phyloP scores from a whole-genome alignment of 345 rosid species.

The Populus simonii region DNA sequence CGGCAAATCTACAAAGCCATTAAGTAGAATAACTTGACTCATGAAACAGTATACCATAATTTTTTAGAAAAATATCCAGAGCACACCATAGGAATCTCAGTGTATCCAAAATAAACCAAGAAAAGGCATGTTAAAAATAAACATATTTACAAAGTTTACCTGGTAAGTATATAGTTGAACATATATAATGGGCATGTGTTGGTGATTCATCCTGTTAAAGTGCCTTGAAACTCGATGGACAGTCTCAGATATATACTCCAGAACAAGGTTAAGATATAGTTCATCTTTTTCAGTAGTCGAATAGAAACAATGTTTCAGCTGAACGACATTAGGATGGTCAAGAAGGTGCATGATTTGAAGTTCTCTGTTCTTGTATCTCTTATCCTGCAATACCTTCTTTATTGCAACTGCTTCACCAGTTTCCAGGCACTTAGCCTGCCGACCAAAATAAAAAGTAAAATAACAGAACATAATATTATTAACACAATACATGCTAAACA shows the following conservation, averaged over 20 bases:
- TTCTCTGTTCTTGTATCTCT: slow-evolving; percentile 96
- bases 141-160: slow-evolving; percentile 33
- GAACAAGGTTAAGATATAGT: slow-evolving; percentile 88
- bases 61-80: background rate
- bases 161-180: slow-evolving; percentile 77
- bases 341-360: slow-evolving; percentile 91
- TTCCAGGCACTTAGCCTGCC: slow-evolving; percentile 82
- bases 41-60: background rate
- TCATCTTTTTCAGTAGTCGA: slow-evolving; percentile 90
- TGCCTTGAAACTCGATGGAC: slow-evolving; percentile 83
- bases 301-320: slow-evolving; percentile 84
- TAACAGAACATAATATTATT: background rate
- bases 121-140: background rate
- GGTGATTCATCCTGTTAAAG: slow-evolving; percentile 57
- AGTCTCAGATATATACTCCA: slow-evolving; percentile 89
- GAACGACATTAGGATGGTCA: slow-evolving; percentile 79
- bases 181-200: slow-evolving; percentile 55
- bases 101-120: background rate
- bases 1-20: slow-evolving; percentile 69
- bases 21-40: slow-evolving; percentile 11
- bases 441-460: slow-evolving; percentile 7
- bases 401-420: slow-evolving; percentile 82
- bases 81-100: slow-evolving; percentile 2
- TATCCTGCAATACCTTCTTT: slow-evolving; percentile 92
- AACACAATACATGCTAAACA: background rate